Conservation (phyloP, 805 yeast species). For the Suhomyces prunicola region DNA sequence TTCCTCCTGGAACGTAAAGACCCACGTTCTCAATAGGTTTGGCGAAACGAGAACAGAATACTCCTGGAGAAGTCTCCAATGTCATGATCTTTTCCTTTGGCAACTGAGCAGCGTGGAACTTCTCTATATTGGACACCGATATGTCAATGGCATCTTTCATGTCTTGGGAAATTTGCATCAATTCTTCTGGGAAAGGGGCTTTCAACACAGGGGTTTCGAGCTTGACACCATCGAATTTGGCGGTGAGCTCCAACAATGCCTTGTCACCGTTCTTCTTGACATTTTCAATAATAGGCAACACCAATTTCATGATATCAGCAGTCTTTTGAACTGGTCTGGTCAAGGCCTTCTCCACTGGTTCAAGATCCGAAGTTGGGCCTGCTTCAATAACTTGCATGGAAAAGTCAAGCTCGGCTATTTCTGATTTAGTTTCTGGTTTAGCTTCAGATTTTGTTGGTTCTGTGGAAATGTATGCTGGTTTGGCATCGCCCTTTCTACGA, state of each 20-base stretch:
- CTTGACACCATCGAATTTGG: constrained; percentile 83
- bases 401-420: constrained; percentile 24
- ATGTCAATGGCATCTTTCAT: constrained; percentile 84
- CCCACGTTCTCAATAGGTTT: constrained; percentile 95
- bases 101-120: constrained; percentile 91
- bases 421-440: background rate
- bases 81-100: constrained; percentile 63
- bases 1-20: constrained; percentile 96
- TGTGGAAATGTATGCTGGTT: constrained; percentile 58
- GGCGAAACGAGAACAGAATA: constrained; percentile 88
- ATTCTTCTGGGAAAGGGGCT: constrained; percentile 83
- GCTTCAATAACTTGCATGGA: constrained; percentile 50
- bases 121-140: constrained; percentile 82
- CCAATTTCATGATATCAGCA: constrained; percentile 87
- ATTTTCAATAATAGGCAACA: constrained; percentile 79
- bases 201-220: constrained; percentile 67
- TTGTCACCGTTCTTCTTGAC: constrained; percentile 79
- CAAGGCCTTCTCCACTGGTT: constrained; percentile 56
- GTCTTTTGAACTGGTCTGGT: constrained; percentile 95
- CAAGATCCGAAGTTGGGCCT: constrained; percentile 35
- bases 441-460: constrained; percentile 5
- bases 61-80: constrained; percentile 95
- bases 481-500: constrained; percentile 95
- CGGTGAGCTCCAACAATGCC: constrained; percentile 86
- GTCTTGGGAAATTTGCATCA: constrained; percentile 69